Percentiles rank a stretch among this genome's conserved stretches.
phyloP scores from a whole-genome alignment of 768 basidiomycete species.

The Kwoniella sp. region DNA sequence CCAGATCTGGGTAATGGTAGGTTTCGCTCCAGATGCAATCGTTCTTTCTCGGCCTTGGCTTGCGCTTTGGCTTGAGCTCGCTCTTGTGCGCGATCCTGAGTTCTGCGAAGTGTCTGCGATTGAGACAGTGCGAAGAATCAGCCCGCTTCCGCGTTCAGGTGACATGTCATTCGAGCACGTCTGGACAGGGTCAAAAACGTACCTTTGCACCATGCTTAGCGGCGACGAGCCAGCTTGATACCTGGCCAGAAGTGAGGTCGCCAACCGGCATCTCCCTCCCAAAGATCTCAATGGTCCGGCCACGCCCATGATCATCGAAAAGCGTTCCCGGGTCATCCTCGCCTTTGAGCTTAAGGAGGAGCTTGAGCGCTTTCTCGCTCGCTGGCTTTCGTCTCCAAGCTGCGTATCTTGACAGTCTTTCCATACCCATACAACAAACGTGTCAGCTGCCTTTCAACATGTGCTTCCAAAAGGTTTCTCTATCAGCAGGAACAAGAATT shows the following conservation, averaged over 20 bases:
- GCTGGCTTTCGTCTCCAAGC: constrained; percentile 42
- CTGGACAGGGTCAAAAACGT: no score
- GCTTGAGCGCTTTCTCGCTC: constrained; percentile 30
- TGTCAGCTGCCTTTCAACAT: no score
- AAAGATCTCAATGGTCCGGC: constrained; percentile 6
- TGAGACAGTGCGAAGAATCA: neutral
- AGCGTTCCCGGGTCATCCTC: neutral
- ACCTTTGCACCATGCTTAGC: constrained; percentile 30
- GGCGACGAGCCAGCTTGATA: constrained; percentile 25
- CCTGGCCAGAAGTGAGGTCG: constrained; percentile 27
- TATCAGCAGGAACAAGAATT: neutral
- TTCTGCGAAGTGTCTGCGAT: constrained; percentile 10
- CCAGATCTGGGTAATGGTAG: constrained; percentile 14
- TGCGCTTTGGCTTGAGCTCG: constrained; percentile 8
- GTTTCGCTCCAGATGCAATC: constrained; percentile 12
- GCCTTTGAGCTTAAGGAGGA: constrained; percentile 38
- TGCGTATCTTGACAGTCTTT: constrained; percentile 41
- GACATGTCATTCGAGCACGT: neutral
- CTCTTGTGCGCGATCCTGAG: constrained; percentile 7
- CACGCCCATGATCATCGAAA: constrained; percentile 3
- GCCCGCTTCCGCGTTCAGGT: neutral
- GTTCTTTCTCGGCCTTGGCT: constrained; percentile 21
- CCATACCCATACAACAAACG: no score
- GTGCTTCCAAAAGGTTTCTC: neutral
- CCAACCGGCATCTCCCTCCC: constrained; percentile 11